Evolutionary conservation across 2,329 filamentous ascomycete species (phyloP).

Genomic region (Penicillium sp.): DNA sequence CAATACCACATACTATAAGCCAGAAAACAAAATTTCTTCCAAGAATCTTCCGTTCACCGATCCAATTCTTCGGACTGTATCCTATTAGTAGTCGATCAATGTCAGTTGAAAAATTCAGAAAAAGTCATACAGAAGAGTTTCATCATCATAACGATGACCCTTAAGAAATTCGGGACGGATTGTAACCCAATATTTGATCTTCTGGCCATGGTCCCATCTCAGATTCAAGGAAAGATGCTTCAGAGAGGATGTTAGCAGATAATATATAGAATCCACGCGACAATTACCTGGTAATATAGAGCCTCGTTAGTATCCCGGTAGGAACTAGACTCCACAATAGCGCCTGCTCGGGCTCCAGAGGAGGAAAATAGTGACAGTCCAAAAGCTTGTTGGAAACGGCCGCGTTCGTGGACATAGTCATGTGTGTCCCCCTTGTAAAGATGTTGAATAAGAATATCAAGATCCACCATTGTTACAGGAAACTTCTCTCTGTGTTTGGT

Average conservation of each 20-base stretch:
- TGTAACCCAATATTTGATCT: constrained; percentile 24
- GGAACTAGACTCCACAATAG: background rate
- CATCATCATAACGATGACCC: constrained; percentile 21
- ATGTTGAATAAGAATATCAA: background rate
- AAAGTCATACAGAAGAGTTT: background rate
- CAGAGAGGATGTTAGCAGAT: no score
- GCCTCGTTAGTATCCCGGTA: background rate
- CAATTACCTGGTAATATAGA: background rate
- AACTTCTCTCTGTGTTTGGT: background rate
- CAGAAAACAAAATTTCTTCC: constrained; percentile 28
- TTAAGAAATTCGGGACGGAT: constrained; percentile 28
- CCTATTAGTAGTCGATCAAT: no score
- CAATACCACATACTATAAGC: constrained; percentile 26
- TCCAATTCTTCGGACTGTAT: constrained; percentile 26
- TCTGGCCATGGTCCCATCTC: constrained; percentile 14
- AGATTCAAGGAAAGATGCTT: constrained; percentile 25
- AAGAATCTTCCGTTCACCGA: constrained; percentile 26
- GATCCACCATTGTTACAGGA: background rate
- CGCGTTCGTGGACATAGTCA: background rate
- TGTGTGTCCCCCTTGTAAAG: background rate
- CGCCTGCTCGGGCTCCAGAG: background rate
- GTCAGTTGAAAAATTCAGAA: no score
- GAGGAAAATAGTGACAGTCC: background rate
- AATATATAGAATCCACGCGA: no score
- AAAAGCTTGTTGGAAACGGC: background rate